These are phyloP conservation scores for Sporothrix globosa DNA, from an alignment of 2,329 filamentous ascomycete species.

Conservation along the genomic window DNA sequence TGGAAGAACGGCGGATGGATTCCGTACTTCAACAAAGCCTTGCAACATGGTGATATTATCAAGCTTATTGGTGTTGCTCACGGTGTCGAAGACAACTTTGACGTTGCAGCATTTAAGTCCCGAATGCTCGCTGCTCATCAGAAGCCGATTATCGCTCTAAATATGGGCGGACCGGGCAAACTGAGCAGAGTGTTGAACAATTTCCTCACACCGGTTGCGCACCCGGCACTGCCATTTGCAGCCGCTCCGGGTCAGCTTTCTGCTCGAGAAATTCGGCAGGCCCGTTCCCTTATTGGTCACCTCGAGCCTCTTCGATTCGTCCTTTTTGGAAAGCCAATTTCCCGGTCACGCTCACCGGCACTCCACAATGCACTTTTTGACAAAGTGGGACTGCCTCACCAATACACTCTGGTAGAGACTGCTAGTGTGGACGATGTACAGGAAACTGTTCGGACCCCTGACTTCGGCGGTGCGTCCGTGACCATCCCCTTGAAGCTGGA, in stretches of 20 bases:
- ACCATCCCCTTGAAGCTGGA: slow-evolving; percentile 95
- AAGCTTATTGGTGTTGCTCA: slow-evolving; percentile 87
- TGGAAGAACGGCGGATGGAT: slow-evolving; percentile 96
- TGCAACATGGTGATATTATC: slow-evolving; percentile 89
- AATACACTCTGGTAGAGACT: slow-evolving; percentile 79
- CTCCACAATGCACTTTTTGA: slow-evolving; percentile 86
- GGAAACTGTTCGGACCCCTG: slow-evolving; percentile 66
- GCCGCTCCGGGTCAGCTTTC: slow-evolving; percentile 93
- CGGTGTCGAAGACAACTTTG: slow-evolving; percentile 81
- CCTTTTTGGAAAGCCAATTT: slow-evolving; percentile 84
- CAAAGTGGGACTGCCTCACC: slow-evolving; percentile 77
- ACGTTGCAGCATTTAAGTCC: slow-evolving; percentile 77
- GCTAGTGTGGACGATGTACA: slow-evolving; percentile 63
- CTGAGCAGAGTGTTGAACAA: slow-evolving; percentile 86
- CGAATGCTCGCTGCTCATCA: slow-evolving; percentile 73
- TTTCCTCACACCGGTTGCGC: slow-evolving; percentile 94
- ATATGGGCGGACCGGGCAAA: slow-evolving; percentile 89
- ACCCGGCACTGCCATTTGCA: slow-evolving; percentile 85
- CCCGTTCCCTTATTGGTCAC: slow-evolving; percentile 76
- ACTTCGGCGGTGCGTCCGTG: slow-evolving; percentile 92
- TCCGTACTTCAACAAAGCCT: slow-evolving; percentile 81
- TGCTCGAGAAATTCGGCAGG: slow-evolving; percentile 81
- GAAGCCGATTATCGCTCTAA: slow-evolving; percentile 88
- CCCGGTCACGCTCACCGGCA: slow-evolving; percentile 79
- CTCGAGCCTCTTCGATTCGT: slow-evolving; percentile 77